phyloP scores from a whole-genome alignment of 768 basidiomycete species.

The Mycena crocata region DNA sequence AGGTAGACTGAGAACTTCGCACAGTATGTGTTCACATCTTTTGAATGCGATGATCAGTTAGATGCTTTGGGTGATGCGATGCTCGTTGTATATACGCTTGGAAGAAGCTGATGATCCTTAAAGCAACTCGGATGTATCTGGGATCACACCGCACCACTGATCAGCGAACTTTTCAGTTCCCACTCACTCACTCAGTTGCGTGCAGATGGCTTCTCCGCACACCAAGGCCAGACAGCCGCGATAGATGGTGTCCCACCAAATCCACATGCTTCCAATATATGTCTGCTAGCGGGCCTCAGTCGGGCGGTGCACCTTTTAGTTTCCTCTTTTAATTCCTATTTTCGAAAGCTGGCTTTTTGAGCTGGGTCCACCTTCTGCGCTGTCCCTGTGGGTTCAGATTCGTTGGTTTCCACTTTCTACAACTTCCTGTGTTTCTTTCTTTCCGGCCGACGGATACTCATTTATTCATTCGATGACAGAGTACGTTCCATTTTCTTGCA shows the following conservation, averaged over 20 bases:
- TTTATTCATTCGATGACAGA: no score
- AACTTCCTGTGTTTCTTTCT: no score
- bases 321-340: neutral
- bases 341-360: neutral
- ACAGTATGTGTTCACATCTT: neutral
- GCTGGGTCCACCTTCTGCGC: neutral
- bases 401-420: no score
- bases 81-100: slow-evolving; percentile 3
- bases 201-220: neutral
- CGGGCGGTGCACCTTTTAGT: slow-evolving; percentile 14
- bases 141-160: neutral
- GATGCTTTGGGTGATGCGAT: slow-evolving; percentile 28
- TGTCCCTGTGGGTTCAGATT: neutral
- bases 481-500: no score
- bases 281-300: slow-evolving; percentile 5
- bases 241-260: neutral
- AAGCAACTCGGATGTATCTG: neutral
- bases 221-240: neutral
- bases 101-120: no score
- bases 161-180: slow-evolving; percentile 1
- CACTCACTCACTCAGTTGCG: slow-evolving; percentile 13
- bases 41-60: slow-evolving; percentile 8
- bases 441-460: no score
- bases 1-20: neutral
- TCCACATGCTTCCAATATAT: slow-evolving; percentile 2